Conservation (phyloP, 495 filamentous ascomycete species). For the Neurospora sp. region DNA sequence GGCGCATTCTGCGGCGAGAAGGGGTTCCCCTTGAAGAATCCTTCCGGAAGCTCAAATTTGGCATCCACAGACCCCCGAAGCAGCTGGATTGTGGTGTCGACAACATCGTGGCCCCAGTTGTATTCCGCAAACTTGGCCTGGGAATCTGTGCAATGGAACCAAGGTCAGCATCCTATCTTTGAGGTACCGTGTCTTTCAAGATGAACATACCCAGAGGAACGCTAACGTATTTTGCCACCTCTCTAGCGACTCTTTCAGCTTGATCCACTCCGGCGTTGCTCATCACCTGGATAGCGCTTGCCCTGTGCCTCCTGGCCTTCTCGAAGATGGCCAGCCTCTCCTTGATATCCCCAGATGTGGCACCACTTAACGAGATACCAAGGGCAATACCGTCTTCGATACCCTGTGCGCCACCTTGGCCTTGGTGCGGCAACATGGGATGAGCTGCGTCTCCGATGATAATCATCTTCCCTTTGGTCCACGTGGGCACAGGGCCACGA, state of each 20-base stretch:
- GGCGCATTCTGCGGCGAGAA: conserved; percentile 1
- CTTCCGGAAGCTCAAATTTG: conserved; percentile 11
- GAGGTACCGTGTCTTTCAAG: neutral
- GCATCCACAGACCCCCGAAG: conserved; percentile 7
- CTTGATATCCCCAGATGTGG: conserved; percentile 23
- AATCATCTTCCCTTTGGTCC: conserved; percentile 29
- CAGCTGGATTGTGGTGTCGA: conserved; percentile 1
- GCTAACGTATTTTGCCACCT: conserved; percentile 14
- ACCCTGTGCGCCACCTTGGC: conserved; percentile 37
- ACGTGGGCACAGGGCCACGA: conserved; percentile 22
- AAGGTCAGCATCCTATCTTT: neutral
- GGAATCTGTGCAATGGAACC: conserved; percentile 1
- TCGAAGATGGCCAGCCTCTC: conserved; percentile 43
- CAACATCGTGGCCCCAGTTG: conserved; percentile 19
- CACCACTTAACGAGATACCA: conserved; percentile 20
- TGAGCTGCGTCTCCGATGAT: conserved; percentile 43
- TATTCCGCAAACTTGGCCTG: conserved; percentile 15
- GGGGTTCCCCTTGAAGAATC: conserved; percentile 4
- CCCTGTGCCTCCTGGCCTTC: conserved; percentile 37
- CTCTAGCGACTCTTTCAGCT: conserved; percentile 11
- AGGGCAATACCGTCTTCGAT: conserved; percentile 39
- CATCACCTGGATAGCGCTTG: conserved; percentile 43
- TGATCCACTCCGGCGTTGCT: conserved; percentile 20
- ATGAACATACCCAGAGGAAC: conserved; percentile 12
- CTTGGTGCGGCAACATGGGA: conserved; percentile 42